Conservation (phyloP, 2,329 filamentous ascomycete genomes). For the Colletotrichum orchidophilum region DNA sequence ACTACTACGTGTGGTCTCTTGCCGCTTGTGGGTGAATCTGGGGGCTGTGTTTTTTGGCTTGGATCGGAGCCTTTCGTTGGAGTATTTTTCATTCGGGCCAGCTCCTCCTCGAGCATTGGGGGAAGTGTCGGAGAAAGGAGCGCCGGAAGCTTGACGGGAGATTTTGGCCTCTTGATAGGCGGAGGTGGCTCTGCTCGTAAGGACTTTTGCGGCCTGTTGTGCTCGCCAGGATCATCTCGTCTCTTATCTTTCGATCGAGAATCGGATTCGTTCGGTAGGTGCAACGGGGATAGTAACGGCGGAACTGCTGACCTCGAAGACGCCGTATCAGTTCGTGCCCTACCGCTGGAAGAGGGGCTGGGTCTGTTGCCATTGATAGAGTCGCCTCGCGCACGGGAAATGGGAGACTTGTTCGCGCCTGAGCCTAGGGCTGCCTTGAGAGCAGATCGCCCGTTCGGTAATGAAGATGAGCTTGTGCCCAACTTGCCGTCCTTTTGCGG, state of each 20-base stretch:
- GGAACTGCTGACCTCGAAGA: slow-evolving; percentile 55
- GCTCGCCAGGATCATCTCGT: slow-evolving; percentile 37
- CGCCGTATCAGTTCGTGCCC: slow-evolving; percentile 48
- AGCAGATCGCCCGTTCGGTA: slow-evolving; percentile 49
- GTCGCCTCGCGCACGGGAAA: slow-evolving; percentile 49
- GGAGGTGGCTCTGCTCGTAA: slow-evolving; percentile 37
- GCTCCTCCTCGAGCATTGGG: slow-evolving; percentile 58
- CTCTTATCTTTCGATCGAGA: slow-evolving; percentile 40
- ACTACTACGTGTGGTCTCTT: slow-evolving; percentile 39
- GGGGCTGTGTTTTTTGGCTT: slow-evolving; percentile 39
- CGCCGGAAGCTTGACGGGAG: slow-evolving; percentile 53
- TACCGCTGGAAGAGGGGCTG: slow-evolving; percentile 44
- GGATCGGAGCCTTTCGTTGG: slow-evolving; percentile 35
- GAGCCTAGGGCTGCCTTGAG: slow-evolving; percentile 43
- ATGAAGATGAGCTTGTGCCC: slow-evolving; percentile 37
- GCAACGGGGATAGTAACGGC: slow-evolving; percentile 62
- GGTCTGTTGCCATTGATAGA: slow-evolving; percentile 55
- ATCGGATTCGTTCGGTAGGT: slow-evolving; percentile 50
- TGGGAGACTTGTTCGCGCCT: slow-evolving; percentile 44
- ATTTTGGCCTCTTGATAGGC: slow-evolving; percentile 49
- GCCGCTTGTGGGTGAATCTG: slow-evolving; percentile 44
- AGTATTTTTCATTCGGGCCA: slow-evolving; percentile 47
- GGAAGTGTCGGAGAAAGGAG: slow-evolving; percentile 67
- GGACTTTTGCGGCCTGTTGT: slow-evolving; percentile 6
- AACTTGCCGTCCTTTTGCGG: slow-evolving; percentile 41